These are phyloP conservation scores for Suillus subaureus DNA, from an alignment of 768 basidiomycete species.

Conservation along the genomic window DNA sequence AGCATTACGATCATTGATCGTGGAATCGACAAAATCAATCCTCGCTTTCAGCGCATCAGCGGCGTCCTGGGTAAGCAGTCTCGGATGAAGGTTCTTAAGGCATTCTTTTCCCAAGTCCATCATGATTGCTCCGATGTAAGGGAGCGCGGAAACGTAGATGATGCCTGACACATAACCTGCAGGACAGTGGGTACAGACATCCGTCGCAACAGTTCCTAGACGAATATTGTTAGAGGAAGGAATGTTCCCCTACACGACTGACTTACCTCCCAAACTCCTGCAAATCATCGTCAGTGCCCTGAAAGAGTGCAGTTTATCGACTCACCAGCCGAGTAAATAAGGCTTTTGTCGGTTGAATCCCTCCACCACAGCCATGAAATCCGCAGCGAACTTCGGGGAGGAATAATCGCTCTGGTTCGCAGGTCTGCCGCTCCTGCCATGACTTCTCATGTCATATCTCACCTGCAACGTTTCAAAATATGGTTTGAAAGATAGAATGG, in stretches of 20 bases:
- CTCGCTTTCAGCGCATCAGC: neutral
- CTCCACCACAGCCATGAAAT: neutral
- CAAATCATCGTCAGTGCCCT: neutral
- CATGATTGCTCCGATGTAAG: neutral
- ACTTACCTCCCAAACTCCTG: constrained; percentile 1
- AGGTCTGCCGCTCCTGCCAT: neutral
- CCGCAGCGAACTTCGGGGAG: neutral
- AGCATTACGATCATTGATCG: neutral
- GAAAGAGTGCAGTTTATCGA: neutral
- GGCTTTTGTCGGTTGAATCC: neutral
- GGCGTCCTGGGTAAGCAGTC: neutral
- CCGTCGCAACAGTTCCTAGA: neutral
- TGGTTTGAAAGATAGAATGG: no score
- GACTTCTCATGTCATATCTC: neutral
- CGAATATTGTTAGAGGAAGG: neutral
- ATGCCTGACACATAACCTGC: neutral
- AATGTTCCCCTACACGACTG: neutral
- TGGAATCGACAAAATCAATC: neutral
- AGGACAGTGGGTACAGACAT: neutral
- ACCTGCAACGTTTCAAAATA: neutral
- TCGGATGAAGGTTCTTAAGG: neutral
- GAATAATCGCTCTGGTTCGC: neutral
- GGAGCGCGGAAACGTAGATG: neutral
- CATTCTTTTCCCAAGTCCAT: neutral
- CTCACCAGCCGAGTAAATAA: constrained; percentile 1